A percentile compares a stretch with the other conserved stretches of the same genome.
phyloP scores from a whole-genome alignment of 2,329 filamentous ascomycete species.

The Cladosporium sp. region DNA sequence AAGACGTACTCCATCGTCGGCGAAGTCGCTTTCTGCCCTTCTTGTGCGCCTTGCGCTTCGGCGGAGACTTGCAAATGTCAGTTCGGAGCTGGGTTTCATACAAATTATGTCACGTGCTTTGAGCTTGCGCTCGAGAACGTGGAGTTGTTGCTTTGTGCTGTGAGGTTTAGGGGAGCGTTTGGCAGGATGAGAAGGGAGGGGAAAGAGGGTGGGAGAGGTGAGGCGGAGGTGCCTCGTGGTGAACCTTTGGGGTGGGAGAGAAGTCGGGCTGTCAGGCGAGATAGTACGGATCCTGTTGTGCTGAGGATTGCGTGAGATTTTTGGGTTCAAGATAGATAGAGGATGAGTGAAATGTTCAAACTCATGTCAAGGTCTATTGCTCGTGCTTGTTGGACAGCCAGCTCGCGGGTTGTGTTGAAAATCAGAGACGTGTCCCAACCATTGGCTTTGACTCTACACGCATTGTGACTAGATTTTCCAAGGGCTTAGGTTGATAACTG shows the following conservation, averaged over 20 bases:
- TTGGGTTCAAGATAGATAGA: too few relatives aligned
- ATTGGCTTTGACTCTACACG: too few relatives aligned
- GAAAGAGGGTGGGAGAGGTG: background rate
- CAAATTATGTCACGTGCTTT: background rate
- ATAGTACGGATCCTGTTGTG: background rate
- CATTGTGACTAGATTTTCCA: too few relatives aligned
- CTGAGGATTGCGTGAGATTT: too few relatives aligned
- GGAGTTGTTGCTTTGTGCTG: background rate
- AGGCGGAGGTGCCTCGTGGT: background rate
- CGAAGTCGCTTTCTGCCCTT: background rate
- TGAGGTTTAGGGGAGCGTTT: background rate
- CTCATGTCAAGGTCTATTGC: too few relatives aligned
- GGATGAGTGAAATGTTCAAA: too few relatives aligned
- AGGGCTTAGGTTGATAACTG: too few relatives aligned
- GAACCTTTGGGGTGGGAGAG: background rate
- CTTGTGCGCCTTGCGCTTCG: background rate
- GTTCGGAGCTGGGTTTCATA: background rate
- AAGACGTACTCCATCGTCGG: background rate
- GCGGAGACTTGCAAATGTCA: background rate
- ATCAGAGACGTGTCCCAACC: too few relatives aligned
- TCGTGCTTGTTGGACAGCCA: too few relatives aligned
- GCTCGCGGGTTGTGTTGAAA: too few relatives aligned
- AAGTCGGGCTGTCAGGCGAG: background rate
- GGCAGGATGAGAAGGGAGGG: background rate
- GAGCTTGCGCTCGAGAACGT: background rate